Conservation (phyloP, 257 asterid genomes). For the Rehmannia glutinosa region DNA sequence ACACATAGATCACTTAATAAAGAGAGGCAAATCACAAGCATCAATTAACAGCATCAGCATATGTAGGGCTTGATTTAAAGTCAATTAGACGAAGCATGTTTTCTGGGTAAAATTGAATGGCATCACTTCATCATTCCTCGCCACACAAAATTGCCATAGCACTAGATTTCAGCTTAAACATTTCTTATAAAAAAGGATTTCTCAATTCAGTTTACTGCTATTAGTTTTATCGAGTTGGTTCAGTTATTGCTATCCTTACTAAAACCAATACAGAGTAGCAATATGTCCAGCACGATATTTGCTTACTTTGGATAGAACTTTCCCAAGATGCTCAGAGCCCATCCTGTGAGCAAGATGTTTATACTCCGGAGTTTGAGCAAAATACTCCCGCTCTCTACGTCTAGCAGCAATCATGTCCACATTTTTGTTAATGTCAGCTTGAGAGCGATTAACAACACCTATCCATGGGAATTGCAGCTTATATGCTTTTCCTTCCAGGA, state of each 20-base stretch:
- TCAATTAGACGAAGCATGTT: too few relatives aligned
- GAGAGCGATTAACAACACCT: constrained; percentile 89
- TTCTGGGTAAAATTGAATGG: neutral
- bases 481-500: constrained; percentile 70
- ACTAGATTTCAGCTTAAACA: too few relatives aligned
- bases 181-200: too few relatives aligned
- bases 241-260: too few relatives aligned
- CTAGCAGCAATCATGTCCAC: constrained; percentile 91
- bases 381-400: constrained; percentile 65
- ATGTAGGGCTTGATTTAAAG: too few relatives aligned
- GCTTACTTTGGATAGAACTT: constrained; percentile 62
- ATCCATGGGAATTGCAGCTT: constrained; percentile 86
- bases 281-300: neutral
- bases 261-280: neutral
- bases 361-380: constrained; percentile 57
- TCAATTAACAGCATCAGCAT: too few relatives aligned
- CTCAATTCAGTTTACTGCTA: too few relatives aligned
- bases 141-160: too few relatives aligned
- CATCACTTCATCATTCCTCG: too few relatives aligned
- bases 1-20: neutral
- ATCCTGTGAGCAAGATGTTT: constrained; percentile 55
- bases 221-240: too few relatives aligned
- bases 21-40: constrained; percentile 1
- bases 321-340: constrained; percentile 88
- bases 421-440: constrained; percentile 68